Conservation (phyloP, 108 stramenopile species). For the Fragilariopsis cylindrus region DNA sequence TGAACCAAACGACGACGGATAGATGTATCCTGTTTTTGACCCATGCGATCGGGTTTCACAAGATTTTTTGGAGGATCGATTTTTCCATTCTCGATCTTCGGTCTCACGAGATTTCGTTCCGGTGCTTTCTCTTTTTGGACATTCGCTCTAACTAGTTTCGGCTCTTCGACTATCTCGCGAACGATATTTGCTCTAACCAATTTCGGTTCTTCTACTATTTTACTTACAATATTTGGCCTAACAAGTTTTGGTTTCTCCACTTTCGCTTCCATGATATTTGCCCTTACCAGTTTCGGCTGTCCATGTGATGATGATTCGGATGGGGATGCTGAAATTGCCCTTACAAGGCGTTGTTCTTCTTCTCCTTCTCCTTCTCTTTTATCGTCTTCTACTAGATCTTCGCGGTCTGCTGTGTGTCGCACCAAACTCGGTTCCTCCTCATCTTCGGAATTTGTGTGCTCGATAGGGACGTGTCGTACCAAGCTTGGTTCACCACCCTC, state of each 20-base stretch:
- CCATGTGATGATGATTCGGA: not conserved
- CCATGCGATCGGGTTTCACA: not conserved
- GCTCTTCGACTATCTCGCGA: not conserved
- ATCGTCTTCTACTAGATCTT: not conserved
- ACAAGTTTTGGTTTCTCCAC: not conserved
- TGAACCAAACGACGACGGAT: not conserved
- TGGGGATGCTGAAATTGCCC: conserved; percentile 2
- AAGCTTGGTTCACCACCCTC: conserved; percentile 10
- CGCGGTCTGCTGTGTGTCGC: not conserved
- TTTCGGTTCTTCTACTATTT: not conserved
- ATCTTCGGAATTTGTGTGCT: not conserved
- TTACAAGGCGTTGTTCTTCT: conserved; percentile 9
- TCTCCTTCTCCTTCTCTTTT: not conserved
- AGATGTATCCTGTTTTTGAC: not conserved
- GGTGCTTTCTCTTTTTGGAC: not conserved
- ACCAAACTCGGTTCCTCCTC: conserved; percentile 12
- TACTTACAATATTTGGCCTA: conserved; percentile 9
- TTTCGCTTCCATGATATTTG: conserved; percentile 2
- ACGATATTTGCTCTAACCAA: conserved; percentile 4
- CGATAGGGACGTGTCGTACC: not conserved
- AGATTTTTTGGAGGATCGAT: too few relatives aligned
- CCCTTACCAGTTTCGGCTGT: not conserved
- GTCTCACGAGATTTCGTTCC: conserved; percentile 10
- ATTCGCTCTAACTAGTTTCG: conserved; percentile 11
- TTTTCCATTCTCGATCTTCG: not conserved